phyloP scores from a whole-genome alignment of 1,284 basidiomycete genomes.

The Ustilago cynodontis region DNA sequence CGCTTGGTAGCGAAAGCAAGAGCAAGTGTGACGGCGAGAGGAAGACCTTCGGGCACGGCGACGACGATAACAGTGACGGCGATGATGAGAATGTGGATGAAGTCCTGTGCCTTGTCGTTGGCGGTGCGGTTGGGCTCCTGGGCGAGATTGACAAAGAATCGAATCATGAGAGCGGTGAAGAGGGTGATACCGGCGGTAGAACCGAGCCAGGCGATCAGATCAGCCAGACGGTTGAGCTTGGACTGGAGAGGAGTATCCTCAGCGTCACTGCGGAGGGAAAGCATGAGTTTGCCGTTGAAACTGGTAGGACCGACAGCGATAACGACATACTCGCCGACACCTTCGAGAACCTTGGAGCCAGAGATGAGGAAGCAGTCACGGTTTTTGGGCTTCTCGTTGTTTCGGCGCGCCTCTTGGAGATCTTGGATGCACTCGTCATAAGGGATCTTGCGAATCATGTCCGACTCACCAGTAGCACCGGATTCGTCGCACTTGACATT shows the following conservation, averaged over 20 bases:
- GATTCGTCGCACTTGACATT: slow-evolving; percentile 97
- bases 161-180: slow-evolving; percentile 88
- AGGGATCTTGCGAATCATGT: slow-evolving; percentile 88
- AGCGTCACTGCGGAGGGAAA: slow-evolving; percentile 74
- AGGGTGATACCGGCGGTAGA: slow-evolving; percentile 83
- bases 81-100: slow-evolving; percentile 94
- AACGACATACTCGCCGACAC: slow-evolving; percentile 91
- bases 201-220: slow-evolving; percentile 92
- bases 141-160: slow-evolving; percentile 88
- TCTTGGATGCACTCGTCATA: slow-evolving; percentile 81
- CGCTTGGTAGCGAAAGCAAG: slow-evolving; percentile 96
- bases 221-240: slow-evolving; percentile 92
- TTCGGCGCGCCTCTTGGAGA: slow-evolving; percentile 67
- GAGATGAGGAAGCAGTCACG: slow-evolving; percentile 93
- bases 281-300: slow-evolving; percentile 85
- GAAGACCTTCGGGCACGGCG: slow-evolving; percentile 95
- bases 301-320: slow-evolving; percentile 90
- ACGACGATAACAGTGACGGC: slow-evolving; percentile 95
- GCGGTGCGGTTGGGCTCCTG: slow-evolving; percentile 74
- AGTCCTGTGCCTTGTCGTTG: slow-evolving; percentile 87
- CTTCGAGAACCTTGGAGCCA: slow-evolving; percentile 94
- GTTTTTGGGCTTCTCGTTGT: slow-evolving; percentile 73
- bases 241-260: slow-evolving; percentile 92
- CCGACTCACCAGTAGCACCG: slow-evolving; percentile 93
- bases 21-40: slow-evolving; percentile 94